Evolutionary conservation across 108 stramenopile genomes (phyloP).

Genomic region (Phaeodactylum tricornutum): DNA sequence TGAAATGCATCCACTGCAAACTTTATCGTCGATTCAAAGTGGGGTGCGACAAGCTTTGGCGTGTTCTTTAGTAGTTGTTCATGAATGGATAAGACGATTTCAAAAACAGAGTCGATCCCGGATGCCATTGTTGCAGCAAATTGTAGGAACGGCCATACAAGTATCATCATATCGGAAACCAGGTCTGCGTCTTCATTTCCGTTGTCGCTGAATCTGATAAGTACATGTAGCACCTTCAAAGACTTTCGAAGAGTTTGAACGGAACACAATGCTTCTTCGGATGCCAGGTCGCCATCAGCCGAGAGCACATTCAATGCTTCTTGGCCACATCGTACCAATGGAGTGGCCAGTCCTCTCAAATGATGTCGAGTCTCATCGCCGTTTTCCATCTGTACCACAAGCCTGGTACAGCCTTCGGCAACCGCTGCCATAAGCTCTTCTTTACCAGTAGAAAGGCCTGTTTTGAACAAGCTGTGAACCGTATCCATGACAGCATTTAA

Average conservation of each 20-base stretch:
- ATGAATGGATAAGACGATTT: slow-evolving; percentile 8
- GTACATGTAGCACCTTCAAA: slow-evolving; percentile 22
- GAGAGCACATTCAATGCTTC: slow-evolving; percentile 9
- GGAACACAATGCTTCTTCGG: neutral
- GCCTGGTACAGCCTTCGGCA: no score
- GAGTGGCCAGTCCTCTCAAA: no score
- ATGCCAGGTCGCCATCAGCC: slow-evolving; percentile 5
- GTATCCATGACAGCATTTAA: no score
- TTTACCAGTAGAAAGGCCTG: no score
- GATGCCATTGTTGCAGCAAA: slow-evolving; percentile 11
- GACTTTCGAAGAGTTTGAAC: slow-evolving; percentile 23
- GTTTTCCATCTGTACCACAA: no score
- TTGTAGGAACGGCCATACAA: slow-evolving; percentile 30
- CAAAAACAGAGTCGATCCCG: slow-evolving; percentile 18
- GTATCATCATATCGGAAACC: slow-evolving; percentile 17
- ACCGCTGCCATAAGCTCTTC: no score
- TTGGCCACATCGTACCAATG: neutral
- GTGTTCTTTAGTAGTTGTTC: slow-evolving; percentile 32
- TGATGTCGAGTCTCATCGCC: no score
- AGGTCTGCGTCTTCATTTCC: slow-evolving; percentile 15
- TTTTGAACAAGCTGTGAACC: no score
- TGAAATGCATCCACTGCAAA: slow-evolving; percentile 47
- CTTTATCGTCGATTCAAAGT: slow-evolving; percentile 33
- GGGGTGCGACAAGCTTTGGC: slow-evolving; percentile 27
- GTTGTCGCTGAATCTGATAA: slow-evolving; percentile 43